Evolutionary conservation across 345 rosid species (phyloP), one percentile per base, ranked within the genome.

Genomic region (Hevea brasiliensis): DNA sequence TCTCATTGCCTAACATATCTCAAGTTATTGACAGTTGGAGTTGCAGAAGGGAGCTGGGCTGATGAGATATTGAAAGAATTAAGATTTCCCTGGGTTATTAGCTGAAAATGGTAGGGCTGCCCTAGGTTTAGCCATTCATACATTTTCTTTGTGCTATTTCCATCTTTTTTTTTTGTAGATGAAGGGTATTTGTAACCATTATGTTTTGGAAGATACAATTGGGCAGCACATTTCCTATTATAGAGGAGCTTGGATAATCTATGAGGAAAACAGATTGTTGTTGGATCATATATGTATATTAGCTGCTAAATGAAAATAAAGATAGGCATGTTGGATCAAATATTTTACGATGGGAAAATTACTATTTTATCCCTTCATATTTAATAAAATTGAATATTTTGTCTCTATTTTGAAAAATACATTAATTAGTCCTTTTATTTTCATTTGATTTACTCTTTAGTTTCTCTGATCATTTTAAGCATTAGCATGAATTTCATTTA

Each of bases 1-100:
- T 58, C 47, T 32, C 44, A 47, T 67, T 67, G 55, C 23, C 24
- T 72, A 45, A 40, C n/a, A n/a, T 40, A 23, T 68, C 20, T 14
- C 9, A n/a, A 45, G 59, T 47, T 58, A 47, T 60, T 17, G 26
- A 35, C 32, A 48, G 15, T 44, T 44, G 26, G 23, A 12, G 44
- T 24, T 41, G 29, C 10, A 48, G 60, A 74, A 68, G 7, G 61
- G 29, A 60, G 26, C 61, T 35, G 44, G 42, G 15, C 18, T 67
- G 35, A 24, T 14, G 40, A 32, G 13, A 26, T 21, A 47, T 47
- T 60, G 32, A 68, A 51, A 56, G 51, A 32, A 14, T 27, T 50
- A n/a, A 44, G 23, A 18, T 14, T 57, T 50, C 37, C 7, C 13
- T 2, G 63, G 45, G 64, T 64, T 41, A 18, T 50, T 13, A 29